These are phyloP conservation scores for Monilinia aucupariae DNA, from an alignment of 2,329 filamentous ascomycete genomes.

Conservation along the genomic window DNA sequence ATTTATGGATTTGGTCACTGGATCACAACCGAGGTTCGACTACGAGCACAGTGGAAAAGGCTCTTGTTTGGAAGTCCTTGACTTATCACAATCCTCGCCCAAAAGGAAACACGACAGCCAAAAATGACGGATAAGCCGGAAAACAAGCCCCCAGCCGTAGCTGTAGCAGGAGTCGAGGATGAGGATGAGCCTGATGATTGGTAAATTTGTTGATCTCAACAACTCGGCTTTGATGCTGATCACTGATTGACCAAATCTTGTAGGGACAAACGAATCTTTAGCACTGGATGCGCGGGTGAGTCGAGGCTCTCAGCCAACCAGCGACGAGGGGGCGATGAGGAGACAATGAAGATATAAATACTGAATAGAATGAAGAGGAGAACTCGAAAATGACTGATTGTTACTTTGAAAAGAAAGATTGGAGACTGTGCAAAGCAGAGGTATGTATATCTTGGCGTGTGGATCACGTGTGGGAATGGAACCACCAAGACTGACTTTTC, in stretches of 20 bases:
- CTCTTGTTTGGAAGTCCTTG: background rate
- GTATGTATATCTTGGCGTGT: conserved; percentile 43
- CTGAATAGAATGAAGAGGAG: conserved; percentile 55
- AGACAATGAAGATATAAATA: background rate
- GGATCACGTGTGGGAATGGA: conserved; percentile 6
- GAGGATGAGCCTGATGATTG: conserved; percentile 95
- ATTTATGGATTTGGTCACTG: background rate
- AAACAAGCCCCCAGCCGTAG: conserved; percentile 29
- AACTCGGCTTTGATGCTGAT: conserved; percentile 20
- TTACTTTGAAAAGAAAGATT: conserved; percentile 94
- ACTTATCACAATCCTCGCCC: background rate
- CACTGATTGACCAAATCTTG: conserved; percentile 25
- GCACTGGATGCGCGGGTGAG: conserved; percentile 85
- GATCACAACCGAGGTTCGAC: conserved; percentile 25
- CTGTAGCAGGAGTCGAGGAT: conserved; percentile 50
- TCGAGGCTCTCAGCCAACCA: conserved; percentile 9
- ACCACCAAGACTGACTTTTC: conserved; percentile 18
- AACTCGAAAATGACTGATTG: conserved; percentile 91
- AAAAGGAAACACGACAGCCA: conserved; percentile 16
- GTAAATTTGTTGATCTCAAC: conserved; percentile 45
- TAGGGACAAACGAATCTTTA: conserved; percentile 97
- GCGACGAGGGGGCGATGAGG: too few relatives aligned
- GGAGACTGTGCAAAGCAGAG: conserved; percentile 82
- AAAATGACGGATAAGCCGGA: conserved; percentile 33
- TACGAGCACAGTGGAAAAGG: background rate